A percentile compares a stretch with the other conserved stretches of the same genome.
phyloP scores from a whole-genome alignment of 2,329 filamentous ascomycete genomes.

The Colletotrichum tofieldiae region DNA sequence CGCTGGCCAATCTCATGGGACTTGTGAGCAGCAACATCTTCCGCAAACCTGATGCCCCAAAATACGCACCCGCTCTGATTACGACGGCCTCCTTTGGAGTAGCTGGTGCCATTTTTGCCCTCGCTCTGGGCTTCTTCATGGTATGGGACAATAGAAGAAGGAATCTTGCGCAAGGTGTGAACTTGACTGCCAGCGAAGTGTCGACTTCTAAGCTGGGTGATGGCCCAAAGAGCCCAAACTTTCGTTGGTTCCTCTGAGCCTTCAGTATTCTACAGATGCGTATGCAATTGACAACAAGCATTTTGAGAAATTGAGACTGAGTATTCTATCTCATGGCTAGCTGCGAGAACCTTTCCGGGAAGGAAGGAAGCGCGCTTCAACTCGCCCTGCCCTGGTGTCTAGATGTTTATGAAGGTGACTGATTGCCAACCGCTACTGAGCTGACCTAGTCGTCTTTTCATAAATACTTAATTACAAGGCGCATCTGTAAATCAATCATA shows the following conservation, averaged over 20 bases:
- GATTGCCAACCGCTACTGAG: not conserved
- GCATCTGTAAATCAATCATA: not conserved
- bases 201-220: constrained; percentile 66
- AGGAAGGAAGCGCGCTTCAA: not conserved
- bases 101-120: constrained; percentile 62
- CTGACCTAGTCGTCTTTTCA: too few relatives aligned
- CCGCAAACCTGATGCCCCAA: constrained; percentile 73
- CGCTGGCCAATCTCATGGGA: constrained; percentile 84
- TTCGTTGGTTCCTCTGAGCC: constrained; percentile 64
- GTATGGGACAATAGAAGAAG: constrained; percentile 68
- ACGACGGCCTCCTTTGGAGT: constrained; percentile 78
- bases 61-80: constrained; percentile 76
- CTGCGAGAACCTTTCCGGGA: not conserved
- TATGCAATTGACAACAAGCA: not conserved
- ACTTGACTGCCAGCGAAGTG: constrained; percentile 61
- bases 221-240: constrained; percentile 63
- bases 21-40: constrained; percentile 81
- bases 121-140: constrained; percentile 61
- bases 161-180: constrained; percentile 67
- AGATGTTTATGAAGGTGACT: not conserved
- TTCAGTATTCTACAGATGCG: not conserved
- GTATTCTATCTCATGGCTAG: too few relatives aligned
- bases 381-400: not conserved
- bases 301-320: not conserved
- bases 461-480: not conserved